Conservation (phyloP, 169 alveolate genomes). For the Sarcocystis neurona region DNA sequence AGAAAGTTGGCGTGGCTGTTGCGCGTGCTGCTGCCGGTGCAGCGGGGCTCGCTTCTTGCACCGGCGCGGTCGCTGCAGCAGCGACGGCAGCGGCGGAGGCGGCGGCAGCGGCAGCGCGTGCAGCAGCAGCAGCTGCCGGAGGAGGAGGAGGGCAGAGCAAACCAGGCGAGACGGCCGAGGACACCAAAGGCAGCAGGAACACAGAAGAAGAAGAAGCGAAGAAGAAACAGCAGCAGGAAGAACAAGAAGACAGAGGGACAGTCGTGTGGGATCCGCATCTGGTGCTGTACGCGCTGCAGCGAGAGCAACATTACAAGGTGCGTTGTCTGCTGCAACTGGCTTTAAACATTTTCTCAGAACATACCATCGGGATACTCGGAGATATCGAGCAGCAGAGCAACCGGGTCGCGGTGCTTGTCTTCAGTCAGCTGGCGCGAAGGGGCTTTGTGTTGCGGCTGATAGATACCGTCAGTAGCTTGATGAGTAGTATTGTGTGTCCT, state of each 20-base stretch:
- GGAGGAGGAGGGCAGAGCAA: too few species aligned
- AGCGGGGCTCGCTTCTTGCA: too few species aligned
- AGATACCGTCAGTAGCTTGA: not conserved
- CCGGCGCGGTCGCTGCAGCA: too few species aligned
- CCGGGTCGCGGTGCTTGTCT: not conserved
- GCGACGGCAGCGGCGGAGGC: too few species aligned
- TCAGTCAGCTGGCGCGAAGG: not conserved
- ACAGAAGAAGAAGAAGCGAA: too few species aligned
- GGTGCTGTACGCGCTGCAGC: conserved; percentile 42
- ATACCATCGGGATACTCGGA: not conserved
- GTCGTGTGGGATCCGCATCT: conserved; percentile 42
- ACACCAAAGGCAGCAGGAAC: not conserved
- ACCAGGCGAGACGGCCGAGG: not conserved
- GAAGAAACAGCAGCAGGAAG: conserved; percentile 32
- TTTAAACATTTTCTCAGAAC: not conserved
- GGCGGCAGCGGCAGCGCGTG: too few species aligned
- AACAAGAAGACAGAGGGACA: too few species aligned
- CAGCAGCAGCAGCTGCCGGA: too few species aligned
- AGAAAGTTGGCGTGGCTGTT: too few species aligned
- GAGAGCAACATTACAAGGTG: conserved; percentile 47
- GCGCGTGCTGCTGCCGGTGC: too few species aligned
- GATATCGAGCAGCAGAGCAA: not conserved
- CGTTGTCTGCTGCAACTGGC: conserved; percentile 31
- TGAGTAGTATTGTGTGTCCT: not conserved
- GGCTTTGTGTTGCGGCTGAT: not conserved